Evolutionary conservation across 73 alveolate species (phyloP).

Genomic region (Tetrahymena elliotti): DNA sequence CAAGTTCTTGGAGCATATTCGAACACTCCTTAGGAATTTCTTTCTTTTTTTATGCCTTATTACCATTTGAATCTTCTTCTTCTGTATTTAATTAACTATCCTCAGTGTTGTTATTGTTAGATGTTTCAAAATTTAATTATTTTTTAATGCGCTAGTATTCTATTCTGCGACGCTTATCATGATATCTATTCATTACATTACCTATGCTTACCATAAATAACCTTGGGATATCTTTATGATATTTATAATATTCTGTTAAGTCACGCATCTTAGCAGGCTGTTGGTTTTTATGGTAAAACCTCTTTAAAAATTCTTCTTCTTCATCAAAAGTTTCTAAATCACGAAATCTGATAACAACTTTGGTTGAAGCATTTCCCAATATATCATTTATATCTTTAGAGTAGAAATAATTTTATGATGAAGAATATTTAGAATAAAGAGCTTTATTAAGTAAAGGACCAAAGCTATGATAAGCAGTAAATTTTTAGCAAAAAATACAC

Average conservation of each 20-base stretch:
- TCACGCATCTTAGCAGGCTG: constrained; percentile 1
- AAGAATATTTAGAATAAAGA: constrained; percentile 37
- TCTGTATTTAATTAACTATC: not conserved
- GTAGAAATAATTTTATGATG: constrained; percentile 34
- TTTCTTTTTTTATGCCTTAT: not conserved
- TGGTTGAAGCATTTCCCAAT: constrained; percentile 24
- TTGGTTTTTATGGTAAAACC: not conserved
- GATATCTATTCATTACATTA: constrained; percentile 18
- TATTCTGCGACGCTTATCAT: constrained; percentile 34
- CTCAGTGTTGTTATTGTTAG: not conserved
- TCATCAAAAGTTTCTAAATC: constrained; percentile 29
- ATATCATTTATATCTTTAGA: constrained; percentile 42
- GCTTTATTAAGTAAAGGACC: constrained; percentile 41
- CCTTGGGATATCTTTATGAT: constrained; percentile 34
- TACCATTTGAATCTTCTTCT: not conserved
- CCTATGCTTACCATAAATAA: constrained; percentile 28
- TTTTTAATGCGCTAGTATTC: constrained; percentile 28
- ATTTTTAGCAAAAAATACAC: not conserved
- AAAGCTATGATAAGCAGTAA: not conserved
- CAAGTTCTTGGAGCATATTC: not conserved
- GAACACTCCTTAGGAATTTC: not conserved
- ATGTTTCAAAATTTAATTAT: constrained; percentile 3
- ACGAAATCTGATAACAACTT: constrained; percentile 16
- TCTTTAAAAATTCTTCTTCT: constrained; percentile 37
- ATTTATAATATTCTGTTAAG: constrained; percentile 25